Evolutionary conservation across 805 yeast genomes (phyloP).

Genomic region (Saccharomycopsis fodiens): DNA sequence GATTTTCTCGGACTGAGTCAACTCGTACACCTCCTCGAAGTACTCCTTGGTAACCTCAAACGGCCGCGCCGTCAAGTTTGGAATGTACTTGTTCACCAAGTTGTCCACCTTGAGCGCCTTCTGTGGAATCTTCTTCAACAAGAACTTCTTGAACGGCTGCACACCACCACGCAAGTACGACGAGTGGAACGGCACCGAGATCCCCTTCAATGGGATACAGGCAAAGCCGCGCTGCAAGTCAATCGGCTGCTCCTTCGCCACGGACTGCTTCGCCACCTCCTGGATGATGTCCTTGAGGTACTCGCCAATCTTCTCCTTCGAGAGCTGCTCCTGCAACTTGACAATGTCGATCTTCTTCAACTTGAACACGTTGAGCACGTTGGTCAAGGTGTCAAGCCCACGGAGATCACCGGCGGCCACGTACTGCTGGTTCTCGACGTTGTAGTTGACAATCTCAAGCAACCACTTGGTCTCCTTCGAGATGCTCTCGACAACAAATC

Average conservation of each 20-base stretch:
- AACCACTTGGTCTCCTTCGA: constrained; percentile 83
- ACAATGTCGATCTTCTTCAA: constrained; percentile 90
- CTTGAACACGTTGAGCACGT: constrained; percentile 89
- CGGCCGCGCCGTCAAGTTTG: constrained; percentile 97
- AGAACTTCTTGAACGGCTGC: constrained; percentile 96
- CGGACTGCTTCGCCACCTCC: constrained; percentile 75
- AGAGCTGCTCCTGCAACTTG: constrained; percentile 72
- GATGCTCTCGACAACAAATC: constrained; percentile 89
- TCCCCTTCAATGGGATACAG: constrained; percentile 95
- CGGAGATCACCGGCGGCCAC: constrained; percentile 98
- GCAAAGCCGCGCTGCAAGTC: constrained; percentile 97
- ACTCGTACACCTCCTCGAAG: constrained; percentile 89
- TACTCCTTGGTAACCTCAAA: constrained; percentile 93
- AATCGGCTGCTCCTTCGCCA: constrained; percentile 92
- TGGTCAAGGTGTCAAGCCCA: constrained; percentile 86
- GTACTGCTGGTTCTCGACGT: constrained; percentile 96
- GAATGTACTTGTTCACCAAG: constrained; percentile 92
- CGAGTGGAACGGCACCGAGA: constrained; percentile 99
- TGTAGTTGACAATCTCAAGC: constrained; percentile 95
- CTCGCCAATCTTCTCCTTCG: constrained; percentile 80
- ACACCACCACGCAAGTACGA: constrained; percentile 98
- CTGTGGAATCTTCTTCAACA: constrained; percentile 90
- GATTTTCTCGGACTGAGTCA: constrained; percentile 88
- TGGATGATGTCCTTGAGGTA: constrained; percentile 82
- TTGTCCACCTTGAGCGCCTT: constrained; percentile 93